Conservation (phyloP, 345 rosid species). For the Linum usitatissimum region DNA sequence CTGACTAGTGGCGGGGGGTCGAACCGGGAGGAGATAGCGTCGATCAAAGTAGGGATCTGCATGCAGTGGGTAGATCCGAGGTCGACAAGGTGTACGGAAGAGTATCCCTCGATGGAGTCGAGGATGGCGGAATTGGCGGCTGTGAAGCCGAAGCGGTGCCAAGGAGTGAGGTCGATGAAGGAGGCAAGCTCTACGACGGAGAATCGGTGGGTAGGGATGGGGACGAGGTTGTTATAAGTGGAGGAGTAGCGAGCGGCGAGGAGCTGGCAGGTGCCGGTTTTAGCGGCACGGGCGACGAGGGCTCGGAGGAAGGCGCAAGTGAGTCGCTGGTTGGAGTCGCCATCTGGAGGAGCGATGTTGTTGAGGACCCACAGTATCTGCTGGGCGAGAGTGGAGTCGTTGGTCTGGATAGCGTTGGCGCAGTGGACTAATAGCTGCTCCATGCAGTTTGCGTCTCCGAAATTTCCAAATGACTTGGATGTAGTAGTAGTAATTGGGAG, state of each 20-base stretch:
- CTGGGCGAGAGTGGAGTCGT: conserved; percentile 72
- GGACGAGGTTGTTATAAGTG: conserved; percentile 14
- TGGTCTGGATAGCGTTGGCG: conserved; percentile 75
- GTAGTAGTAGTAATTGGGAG: conserved; percentile 21
- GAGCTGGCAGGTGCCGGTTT: conserved; percentile 49
- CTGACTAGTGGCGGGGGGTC: conserved; percentile 53
- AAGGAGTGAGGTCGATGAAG: conserved; percentile 85
- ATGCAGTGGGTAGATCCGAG: conserved; percentile 80
- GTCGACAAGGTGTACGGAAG: conserved; percentile 72
- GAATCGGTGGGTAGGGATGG: conserved; percentile 45
- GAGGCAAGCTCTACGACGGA: conserved; percentile 68
- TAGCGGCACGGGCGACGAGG: conserved; percentile 63
- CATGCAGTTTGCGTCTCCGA: conserved; percentile 77
- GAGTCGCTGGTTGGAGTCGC: conserved; percentile 79
- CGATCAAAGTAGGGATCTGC: conserved; percentile 90
- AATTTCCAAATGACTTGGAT: conserved; percentile 37
- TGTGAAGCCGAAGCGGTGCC: conserved; percentile 93
- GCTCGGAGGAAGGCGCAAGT: conserved; percentile 66
- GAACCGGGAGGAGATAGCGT: conserved; percentile 49
- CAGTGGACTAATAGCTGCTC: conserved; percentile 83
- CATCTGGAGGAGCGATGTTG: conserved; percentile 77
- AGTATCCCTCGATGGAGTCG: conserved; percentile 65
- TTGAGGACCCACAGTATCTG: conserved; percentile 85
- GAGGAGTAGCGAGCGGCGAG: conserved; percentile 32
- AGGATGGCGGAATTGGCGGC: conserved; percentile 71